Conservation (phyloP, 2,329 filamentous ascomycete genomes). For the Paraconiothyrium brasiliense region DNA sequence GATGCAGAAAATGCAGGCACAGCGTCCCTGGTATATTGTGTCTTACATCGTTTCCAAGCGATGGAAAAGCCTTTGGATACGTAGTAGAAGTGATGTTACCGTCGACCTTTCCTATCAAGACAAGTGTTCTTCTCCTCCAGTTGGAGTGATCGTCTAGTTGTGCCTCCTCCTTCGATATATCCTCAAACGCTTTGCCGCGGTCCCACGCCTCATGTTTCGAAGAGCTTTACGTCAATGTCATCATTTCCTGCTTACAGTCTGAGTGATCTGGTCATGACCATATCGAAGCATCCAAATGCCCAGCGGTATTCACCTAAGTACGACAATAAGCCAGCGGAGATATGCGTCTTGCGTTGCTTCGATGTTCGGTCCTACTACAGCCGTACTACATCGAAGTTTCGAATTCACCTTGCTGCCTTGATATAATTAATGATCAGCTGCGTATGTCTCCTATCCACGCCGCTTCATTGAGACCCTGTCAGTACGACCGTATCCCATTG, state of each 20-base stretch:
- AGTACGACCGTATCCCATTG: not conserved
- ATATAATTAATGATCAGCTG: not conserved
- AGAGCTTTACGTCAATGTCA: too few species aligned
- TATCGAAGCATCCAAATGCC: not conserved
- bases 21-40: constrained; percentile 1
- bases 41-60: not conserved
- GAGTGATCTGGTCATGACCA: not conserved
- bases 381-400: not conserved
- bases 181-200: constrained; percentile 1
- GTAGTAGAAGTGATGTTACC: too few species aligned
- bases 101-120: not conserved
- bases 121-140: not conserved
- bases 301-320: not conserved
- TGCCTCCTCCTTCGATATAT: not conserved
- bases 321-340: not conserved
- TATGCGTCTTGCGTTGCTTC: not conserved
- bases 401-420: not conserved
- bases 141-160: not conserved
- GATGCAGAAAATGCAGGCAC: not conserved
- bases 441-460: constrained; percentile 3
- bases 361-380: not conserved
- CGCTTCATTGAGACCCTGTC: not conserved
- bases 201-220: not conserved
- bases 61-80: not conserved
- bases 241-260: not conserved